phyloP scores from a whole-genome alignment of 768 basidiomycete species.

The Fomitopsis serialis region DNA sequence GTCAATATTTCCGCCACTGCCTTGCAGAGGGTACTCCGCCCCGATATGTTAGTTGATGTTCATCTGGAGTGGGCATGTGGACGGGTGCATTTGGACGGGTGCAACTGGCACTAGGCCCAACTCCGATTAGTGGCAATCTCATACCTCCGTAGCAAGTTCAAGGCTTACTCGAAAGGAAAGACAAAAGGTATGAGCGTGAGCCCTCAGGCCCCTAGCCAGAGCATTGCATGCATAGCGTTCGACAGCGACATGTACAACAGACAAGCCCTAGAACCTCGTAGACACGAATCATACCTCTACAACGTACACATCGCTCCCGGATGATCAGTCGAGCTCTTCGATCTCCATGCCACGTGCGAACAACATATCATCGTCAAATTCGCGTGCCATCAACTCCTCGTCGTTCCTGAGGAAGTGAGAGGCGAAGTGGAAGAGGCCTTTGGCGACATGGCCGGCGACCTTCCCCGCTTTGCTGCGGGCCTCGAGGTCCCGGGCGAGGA shows the following conservation, averaged over 20 bases:
- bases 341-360: not conserved
- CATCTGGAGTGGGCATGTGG: too few relatives aligned
- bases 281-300: not conserved
- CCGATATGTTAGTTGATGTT: too few relatives aligned
- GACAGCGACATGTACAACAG: not conserved
- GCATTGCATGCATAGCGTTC: not conserved
- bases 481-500: not conserved
- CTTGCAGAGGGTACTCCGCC: too few relatives aligned
- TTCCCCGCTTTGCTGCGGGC: not conserved
- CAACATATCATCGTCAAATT: not conserved
- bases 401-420: not conserved
- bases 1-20: too few relatives aligned
- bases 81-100: too few relatives aligned
- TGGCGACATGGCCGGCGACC: not conserved
- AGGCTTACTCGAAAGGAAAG: too few relatives aligned
- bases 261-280: not conserved
- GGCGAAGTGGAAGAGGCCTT: not conserved
- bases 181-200: not conserved
- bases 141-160: too few relatives aligned
- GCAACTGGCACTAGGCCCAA: too few relatives aligned
- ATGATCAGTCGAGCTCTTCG: not conserved
- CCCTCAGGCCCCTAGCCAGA: slow-evolving; percentile 1
- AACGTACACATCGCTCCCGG: not conserved
- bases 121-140: too few relatives aligned
- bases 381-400: not conserved